Evolutionary conservation across 2,329 filamentous ascomycete species (phyloP), one percentile per base, ranked within the genome.

Genomic region (Penicillium sp.): DNA sequence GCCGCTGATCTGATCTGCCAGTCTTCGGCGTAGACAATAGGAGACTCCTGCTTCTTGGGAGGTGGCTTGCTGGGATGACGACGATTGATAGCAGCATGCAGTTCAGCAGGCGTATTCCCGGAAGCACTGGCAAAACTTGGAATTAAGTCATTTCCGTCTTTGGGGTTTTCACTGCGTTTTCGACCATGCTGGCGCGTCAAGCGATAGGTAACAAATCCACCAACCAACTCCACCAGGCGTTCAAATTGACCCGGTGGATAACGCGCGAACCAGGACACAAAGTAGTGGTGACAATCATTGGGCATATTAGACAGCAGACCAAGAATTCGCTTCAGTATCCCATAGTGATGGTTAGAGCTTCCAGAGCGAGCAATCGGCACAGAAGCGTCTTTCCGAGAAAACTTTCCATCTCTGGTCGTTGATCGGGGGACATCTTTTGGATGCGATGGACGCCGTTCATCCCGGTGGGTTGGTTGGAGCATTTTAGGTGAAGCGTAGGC

Each of bases 1-100:
- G 91, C 88, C 8, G 89, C 89, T 11, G 90, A 90, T 71, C 87
- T 89, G 55, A 96, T 85, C 73, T 96, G 92, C 93, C 93, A 97
- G 69, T 96, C 93, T 57, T 93, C 90, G 21, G 83, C 81, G 70
- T 95, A 96, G 0, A 86, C 76, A 2, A 86, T 81, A 8, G 81
- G 75, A 46, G 74, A 72, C 27, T 79, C 76, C 42, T 78, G 76
- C 29, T 81, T 79, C 31, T 84, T 82, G 52, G 84, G 84, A 21
- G 78, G 72, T 67, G 82, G 85, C 68, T 84, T 86, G 11, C 79
- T 76, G 26, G 70, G 59, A 33, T 64, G 67, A 52, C 76, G 69
- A 60, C 77, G 71, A 70, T 78, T 87, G 19, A 96, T 81, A n/a
- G 90, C 90, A 33, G 90, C 89, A 69, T 95, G 90, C 5, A 96